These are phyloP conservation scores for Nigrospora oryzae DNA, from an alignment of 2,329 filamentous ascomycete species.

Conservation along the genomic window DNA sequence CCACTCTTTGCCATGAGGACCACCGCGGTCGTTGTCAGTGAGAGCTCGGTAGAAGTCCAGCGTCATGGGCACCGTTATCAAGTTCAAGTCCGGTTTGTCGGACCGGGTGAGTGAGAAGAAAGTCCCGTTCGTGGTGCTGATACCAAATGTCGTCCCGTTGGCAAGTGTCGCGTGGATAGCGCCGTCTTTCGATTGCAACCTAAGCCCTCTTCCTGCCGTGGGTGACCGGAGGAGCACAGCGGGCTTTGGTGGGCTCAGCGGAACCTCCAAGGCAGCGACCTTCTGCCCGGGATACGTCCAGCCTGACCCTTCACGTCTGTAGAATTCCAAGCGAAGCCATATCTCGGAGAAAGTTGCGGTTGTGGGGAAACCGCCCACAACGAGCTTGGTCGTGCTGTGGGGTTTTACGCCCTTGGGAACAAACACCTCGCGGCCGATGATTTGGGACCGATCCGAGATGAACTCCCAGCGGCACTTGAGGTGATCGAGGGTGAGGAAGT, in stretches of 20 bases:
- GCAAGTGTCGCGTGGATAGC: conserved; percentile 25
- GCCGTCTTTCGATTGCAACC: conserved; percentile 14
- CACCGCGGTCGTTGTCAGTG: conserved; percentile 56
- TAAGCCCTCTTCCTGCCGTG: conserved; percentile 7
- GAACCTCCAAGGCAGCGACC: conserved; percentile 41
- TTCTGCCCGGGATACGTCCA: conserved; percentile 46
- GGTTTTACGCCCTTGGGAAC: conserved; percentile 36
- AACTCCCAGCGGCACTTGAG: conserved; percentile 34
- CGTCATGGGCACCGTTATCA: conserved; percentile 33
- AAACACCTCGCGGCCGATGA: conserved; percentile 23
- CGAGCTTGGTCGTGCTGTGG: conserved; percentile 26
- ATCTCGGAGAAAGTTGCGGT: conserved; percentile 21
- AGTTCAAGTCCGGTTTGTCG: conserved; percentile 18
- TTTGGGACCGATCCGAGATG: conserved; percentile 26
- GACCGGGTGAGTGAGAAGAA: conserved; percentile 32
- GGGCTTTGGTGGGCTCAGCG: conserved; percentile 23
- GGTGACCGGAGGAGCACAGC: conserved; percentile 17
- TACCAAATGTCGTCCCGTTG: conserved; percentile 29
- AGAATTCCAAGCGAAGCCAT: conserved; percentile 41
- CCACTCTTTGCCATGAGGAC: conserved; percentile 50
- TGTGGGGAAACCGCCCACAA: conserved; percentile 21
- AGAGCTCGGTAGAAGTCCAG: conserved; percentile 56
- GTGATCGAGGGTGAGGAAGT: conserved; percentile 43
- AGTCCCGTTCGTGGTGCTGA: conserved; percentile 32
- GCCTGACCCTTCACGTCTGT: conserved; percentile 27